A percentile compares a stretch with the other conserved stretches of the same genome.
Evolutionary conservation across 2,329 filamentous ascomycete genomes (phyloP).

Genomic region (Teratosphaeriaceae sp.): DNA sequence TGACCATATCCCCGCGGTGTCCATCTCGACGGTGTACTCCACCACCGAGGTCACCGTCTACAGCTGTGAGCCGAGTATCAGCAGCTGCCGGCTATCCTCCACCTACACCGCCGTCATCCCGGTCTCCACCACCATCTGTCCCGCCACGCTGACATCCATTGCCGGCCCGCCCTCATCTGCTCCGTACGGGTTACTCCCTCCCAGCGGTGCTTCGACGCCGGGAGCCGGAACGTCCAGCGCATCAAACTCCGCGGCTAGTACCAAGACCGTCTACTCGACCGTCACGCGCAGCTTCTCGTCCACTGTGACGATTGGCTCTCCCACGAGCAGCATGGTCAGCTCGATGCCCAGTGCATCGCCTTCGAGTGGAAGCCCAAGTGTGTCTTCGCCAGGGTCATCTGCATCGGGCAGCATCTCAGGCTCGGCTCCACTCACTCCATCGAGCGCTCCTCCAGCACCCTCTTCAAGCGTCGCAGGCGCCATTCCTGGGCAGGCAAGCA

Average conservation of each 20-base stretch:
- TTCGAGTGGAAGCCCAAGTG: background rate
- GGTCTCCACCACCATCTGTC: conserved; percentile 40
- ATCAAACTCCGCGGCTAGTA: background rate
- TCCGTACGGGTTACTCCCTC: background rate
- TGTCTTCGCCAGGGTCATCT: too few relatives aligned
- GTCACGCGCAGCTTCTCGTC: conserved; percentile 12
- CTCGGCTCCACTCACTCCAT: background rate
- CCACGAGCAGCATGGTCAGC: conserved; percentile 3
- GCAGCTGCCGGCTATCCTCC: conserved; percentile 31
- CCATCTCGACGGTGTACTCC: conserved; percentile 36
- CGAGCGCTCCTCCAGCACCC: background rate
- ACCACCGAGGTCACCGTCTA: conserved; percentile 39
- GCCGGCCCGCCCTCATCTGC: conserved; percentile 8
- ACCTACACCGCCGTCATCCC: conserved; percentile 35
- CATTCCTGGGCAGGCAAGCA: background rate
- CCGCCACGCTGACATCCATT: conserved; percentile 28
- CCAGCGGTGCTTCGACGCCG: conserved; percentile 1
- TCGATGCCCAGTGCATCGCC: conserved; percentile 1
- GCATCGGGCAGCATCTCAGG: conserved; percentile 7
- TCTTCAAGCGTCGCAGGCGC: background rate
- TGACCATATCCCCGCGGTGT: conserved; percentile 27
- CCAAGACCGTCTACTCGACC: conserved; percentile 8
- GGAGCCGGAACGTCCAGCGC: background rate
- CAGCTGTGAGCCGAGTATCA: conserved; percentile 33
- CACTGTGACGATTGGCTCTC: conserved; percentile 13